Evolutionary conservation across 2,329 filamentous ascomycete species (phyloP).

Genomic region (Raffaelea albimanens): DNA sequence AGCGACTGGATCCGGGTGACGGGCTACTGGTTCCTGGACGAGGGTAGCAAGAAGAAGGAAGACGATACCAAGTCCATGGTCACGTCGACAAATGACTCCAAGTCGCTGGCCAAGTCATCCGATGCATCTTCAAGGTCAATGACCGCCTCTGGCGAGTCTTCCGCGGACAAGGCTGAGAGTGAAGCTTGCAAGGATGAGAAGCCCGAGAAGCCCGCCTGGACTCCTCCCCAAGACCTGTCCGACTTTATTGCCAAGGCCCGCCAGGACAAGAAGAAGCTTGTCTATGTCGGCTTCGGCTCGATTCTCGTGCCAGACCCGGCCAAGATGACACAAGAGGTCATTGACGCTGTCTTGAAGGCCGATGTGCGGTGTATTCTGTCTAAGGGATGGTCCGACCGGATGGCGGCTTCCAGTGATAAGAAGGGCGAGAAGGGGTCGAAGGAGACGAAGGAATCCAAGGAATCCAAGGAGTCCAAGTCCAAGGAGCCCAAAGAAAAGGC

Average conservation of each 20-base stretch:
- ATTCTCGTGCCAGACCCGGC: slow-evolving; percentile 87
- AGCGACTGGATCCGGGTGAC: slow-evolving; percentile 97
- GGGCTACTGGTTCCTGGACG: slow-evolving; percentile 95
- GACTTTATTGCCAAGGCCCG: slow-evolving; percentile 80
- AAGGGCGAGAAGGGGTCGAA: slow-evolving; percentile 10
- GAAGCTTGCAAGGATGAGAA: neutral
- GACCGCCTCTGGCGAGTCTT: too few species aligned
- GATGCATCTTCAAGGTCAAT: too few species aligned
- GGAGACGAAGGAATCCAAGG: neutral
- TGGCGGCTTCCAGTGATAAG: slow-evolving; percentile 15
- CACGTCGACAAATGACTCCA: too few species aligned
- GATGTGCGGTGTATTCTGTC: slow-evolving; percentile 91
- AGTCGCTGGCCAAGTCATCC: too few species aligned
- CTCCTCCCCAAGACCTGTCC: slow-evolving; percentile 64
- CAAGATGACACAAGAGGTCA: slow-evolving; percentile 83
- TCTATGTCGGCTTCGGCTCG: slow-evolving; percentile 95
- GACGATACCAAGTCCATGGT: neutral
- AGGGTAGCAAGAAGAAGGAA: slow-evolving; percentile 25
- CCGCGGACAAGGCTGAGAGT: neutral
- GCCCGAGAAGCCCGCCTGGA: slow-evolving; percentile 37
- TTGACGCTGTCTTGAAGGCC: slow-evolving; percentile 81
- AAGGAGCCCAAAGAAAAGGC: neutral
- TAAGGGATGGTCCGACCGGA: slow-evolving; percentile 91
- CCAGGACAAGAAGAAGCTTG: slow-evolving; percentile 76
- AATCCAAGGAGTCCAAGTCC: too few species aligned